Conservation (phyloP, 345 rosid species). For the Linum trigynum region DNA sequence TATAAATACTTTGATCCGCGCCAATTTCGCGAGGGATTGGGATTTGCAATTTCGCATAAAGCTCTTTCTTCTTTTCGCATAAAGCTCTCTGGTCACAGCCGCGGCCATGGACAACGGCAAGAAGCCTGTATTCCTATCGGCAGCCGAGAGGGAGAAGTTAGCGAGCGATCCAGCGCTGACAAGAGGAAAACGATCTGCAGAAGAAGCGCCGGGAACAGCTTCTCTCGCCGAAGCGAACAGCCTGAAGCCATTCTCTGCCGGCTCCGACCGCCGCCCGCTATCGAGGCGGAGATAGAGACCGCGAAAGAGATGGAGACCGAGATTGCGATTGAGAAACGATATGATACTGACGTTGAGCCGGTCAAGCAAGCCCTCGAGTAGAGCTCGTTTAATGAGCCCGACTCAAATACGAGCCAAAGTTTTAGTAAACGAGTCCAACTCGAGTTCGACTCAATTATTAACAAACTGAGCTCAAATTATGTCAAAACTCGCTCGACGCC, state of each 20-base stretch:
- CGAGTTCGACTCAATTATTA: too few species aligned
- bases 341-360: too few species aligned
- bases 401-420: too few species aligned
- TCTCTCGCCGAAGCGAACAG: slow-evolving; percentile 12
- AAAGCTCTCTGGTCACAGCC: neutral
- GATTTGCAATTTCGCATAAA: too few species aligned
- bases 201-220: slow-evolving; percentile 17
- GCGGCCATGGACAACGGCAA: neutral
- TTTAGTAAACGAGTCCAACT: too few species aligned
- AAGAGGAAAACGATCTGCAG: slow-evolving; percentile 36
- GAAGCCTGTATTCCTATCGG: slow-evolving; percentile 23
- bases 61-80: too few species aligned
- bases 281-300: slow-evolving; percentile 28
- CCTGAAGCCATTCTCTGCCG: slow-evolving; percentile 18
- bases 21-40: too few species aligned
- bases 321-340: slow-evolving; percentile 18
- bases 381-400: too few species aligned
- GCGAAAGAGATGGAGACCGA: slow-evolving; percentile 31
- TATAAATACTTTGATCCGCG: too few species aligned
- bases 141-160: slow-evolving; percentile 27
- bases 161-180: slow-evolving; percentile 88
- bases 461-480: too few species aligned
- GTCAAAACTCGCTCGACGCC: too few species aligned
- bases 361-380: too few species aligned
- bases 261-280: slow-evolving; percentile 11